phyloP scores from a whole-genome alignment of 192 early-diverging fungal species.

The Gamsiella multidivaricata region DNA sequence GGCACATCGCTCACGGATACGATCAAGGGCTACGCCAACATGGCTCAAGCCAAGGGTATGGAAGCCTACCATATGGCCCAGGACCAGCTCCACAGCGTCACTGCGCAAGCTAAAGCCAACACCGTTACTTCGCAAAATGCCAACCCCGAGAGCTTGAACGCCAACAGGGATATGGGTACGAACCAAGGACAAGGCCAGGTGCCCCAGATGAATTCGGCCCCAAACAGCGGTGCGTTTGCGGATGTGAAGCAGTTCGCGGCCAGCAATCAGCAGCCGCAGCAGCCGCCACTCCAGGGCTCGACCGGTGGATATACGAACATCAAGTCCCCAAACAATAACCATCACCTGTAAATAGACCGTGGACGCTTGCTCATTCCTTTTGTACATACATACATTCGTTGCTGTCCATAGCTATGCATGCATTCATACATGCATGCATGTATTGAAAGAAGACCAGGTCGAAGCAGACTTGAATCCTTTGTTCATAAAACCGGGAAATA shows the following conservation, averaged over 20 bases:
- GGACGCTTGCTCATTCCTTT: no score
- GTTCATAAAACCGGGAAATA: no score
- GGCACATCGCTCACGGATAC: slow-evolving; percentile 21
- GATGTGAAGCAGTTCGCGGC: slow-evolving; percentile 37
- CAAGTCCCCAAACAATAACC: no score
- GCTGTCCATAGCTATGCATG: no score
- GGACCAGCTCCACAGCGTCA: slow-evolving; percentile 22
- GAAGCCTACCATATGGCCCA: slow-evolving; percentile 23
- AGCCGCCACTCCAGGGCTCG: background rate
- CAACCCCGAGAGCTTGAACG: background rate
- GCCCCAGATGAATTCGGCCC: background rate
- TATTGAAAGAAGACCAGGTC: no score
- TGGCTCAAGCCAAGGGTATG: slow-evolving; percentile 33
- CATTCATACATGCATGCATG: no score
- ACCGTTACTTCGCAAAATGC: background rate
- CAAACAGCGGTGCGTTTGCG: slow-evolving; percentile 10
- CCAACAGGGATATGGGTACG: no score
- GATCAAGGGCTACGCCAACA: slow-evolving; percentile 26
- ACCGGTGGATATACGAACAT: no score
- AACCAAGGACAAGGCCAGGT: background rate
- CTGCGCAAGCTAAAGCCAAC: background rate
- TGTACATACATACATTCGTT: no score
- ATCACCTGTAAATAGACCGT: no score
- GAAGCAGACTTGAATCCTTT: no score
- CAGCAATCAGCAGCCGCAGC: background rate